Evolutionary conservation across 768 basidiomycete species (phyloP).

Genomic region (Cubamyces lactineus): DNA sequence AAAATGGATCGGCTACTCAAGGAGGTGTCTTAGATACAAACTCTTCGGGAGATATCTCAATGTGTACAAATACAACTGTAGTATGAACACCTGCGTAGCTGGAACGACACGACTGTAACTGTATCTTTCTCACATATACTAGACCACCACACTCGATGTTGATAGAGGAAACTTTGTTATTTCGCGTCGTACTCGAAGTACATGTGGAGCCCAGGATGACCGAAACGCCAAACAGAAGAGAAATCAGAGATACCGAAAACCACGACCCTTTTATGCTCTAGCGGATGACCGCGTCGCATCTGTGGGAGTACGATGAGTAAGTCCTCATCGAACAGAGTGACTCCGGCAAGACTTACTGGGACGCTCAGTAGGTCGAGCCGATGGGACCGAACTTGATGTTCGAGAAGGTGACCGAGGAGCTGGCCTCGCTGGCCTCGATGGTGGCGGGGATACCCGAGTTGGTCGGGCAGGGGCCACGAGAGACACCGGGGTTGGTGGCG

Average conservation of each 20-base stretch:
- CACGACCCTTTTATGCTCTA: slow-evolving; percentile 7
- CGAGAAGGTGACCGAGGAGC: slow-evolving; percentile 52
- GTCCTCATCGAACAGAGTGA: no score
- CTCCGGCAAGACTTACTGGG: background rate
- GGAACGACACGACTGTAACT: background rate
- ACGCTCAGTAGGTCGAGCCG: slow-evolving; percentile 44
- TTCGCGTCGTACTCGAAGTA: background rate
- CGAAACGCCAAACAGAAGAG: background rate
- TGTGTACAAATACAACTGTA: background rate
- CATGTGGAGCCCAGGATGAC: slow-evolving; percentile 3
- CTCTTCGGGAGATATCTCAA: background rate
- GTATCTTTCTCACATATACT: no score
- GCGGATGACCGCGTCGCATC: background rate
- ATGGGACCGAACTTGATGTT: slow-evolving; percentile 59
- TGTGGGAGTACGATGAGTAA: background rate
- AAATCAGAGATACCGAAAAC: background rate
- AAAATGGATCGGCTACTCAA: slow-evolving; percentile 51
- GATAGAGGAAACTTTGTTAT: slow-evolving; percentile 6
- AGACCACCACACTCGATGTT: no score
- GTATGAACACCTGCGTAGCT: background rate
- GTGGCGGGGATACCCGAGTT: slow-evolving; percentile 49
- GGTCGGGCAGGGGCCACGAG: slow-evolving; percentile 54
- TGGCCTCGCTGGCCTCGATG: slow-evolving; percentile 43
- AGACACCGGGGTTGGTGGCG: slow-evolving; percentile 45
- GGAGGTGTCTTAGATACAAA: slow-evolving; percentile 29